Evolutionary conservation across 2,329 filamentous ascomycete species (phyloP), one percentile per base, ranked within the genome.

Genomic region (Sclerotiophoma versabilis): DNA sequence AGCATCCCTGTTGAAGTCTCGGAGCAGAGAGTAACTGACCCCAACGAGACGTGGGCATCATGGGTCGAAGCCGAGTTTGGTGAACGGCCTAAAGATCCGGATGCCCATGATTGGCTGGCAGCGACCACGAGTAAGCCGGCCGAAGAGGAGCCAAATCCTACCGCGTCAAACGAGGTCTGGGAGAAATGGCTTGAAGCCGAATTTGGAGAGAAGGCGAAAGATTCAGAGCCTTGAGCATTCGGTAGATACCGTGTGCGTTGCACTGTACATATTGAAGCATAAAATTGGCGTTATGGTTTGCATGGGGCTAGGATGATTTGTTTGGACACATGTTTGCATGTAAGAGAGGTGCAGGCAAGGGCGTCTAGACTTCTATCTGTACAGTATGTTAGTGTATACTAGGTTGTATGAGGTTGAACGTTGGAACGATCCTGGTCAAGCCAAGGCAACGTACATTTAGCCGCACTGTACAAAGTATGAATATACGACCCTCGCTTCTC

Each of bases 51-150:
- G 11, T 72, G 68, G 69, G 57, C 61, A 8, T 55, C 60, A 8
- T 72, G 69, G 68, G 43, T 71, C 3, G 68, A 70, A 37, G 60
- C 65, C 20, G 69, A 72, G 32, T 61, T 70, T 43, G 65, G 68
- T 29, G 59, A 63, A 20, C 60, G 54, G 43, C 65, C 65, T 3
- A 54, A 60, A 15, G 60, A 68, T 12, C 62, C 64, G 6, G 52
- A 68, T 37, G 57, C 57, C 4, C 61, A 50, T 12, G 51, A 54
- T 17, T 49, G 51, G 45, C 29, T 54, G 34, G 39, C 51, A 14
- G 45, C 45, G 22, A 41, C 22, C 10, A 25, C 51, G 17, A 48
- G 50, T 10, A 37, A 29, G 22, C 20, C 44, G 12, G 17, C 23
- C 10, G 17, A 15, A 22, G 19, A 7, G 14, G 51, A 54, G 33